Conservation (phyloP, 2,329 filamentous ascomycete genomes). For the Fusarium nematophilum region DNA sequence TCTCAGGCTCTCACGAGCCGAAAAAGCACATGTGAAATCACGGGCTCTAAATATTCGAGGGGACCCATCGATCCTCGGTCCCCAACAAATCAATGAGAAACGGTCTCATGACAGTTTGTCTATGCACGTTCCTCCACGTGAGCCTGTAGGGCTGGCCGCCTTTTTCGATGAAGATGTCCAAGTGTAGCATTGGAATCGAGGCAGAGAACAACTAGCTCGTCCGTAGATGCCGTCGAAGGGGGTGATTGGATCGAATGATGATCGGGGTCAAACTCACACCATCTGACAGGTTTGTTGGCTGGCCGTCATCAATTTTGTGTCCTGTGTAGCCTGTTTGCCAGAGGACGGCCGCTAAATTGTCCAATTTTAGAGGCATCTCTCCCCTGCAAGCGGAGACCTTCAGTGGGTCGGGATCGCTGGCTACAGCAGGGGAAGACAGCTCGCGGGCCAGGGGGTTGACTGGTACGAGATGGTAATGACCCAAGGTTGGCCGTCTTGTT, state of each 20-base stretch:
- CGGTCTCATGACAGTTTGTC: constrained; percentile 15
- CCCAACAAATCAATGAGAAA: constrained; percentile 34
- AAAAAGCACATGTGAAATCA: constrained; percentile 31
- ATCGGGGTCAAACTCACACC: background rate
- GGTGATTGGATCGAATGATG: background rate
- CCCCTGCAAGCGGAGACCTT: constrained; percentile 33
- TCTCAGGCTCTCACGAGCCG: constrained; percentile 34
- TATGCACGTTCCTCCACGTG: constrained; percentile 14
- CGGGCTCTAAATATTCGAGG: constrained; percentile 4
- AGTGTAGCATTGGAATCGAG: constrained; percentile 23
- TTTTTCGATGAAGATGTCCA: constrained; percentile 1
- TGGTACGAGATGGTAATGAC: constrained; percentile 29
- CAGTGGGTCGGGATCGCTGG: constrained; percentile 37
- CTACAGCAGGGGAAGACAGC: constrained; percentile 20
- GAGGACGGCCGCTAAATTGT: constrained; percentile 32
- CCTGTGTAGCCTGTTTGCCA: constrained; percentile 7
- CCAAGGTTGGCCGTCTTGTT: constrained; percentile 25
- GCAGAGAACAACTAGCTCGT: too few species aligned
- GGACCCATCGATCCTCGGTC: constrained; percentile 33
- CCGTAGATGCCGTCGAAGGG: background rate
- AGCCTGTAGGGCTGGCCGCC: constrained; percentile 6
- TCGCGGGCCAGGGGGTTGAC: constrained; percentile 32
- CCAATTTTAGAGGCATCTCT: constrained; percentile 32
- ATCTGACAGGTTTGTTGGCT: constrained; percentile 1
- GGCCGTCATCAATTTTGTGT: constrained; percentile 25